Conservation (phyloP, 495 filamentous ascomycete species). For the Talaromyces liani region DNA sequence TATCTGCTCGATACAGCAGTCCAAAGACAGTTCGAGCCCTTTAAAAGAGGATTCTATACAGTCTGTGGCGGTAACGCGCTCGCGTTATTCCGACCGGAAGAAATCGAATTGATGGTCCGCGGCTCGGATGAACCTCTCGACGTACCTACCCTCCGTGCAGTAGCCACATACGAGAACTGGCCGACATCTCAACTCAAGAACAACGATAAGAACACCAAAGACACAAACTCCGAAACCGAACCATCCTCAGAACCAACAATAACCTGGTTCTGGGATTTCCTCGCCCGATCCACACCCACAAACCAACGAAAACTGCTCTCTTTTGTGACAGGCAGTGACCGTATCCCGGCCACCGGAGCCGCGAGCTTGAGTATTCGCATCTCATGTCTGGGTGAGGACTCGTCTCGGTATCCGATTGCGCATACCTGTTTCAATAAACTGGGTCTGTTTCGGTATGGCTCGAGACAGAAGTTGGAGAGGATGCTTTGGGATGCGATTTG, state of each 20-base stretch:
- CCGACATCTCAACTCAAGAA: conserved; percentile 4
- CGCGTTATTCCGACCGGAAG: conserved; percentile 85
- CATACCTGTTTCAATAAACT: conserved; percentile 90
- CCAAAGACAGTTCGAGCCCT: conserved; percentile 82
- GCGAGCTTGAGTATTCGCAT: conserved; percentile 72
- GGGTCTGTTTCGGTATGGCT: conserved; percentile 64
- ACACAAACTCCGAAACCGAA: not conserved
- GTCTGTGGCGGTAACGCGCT: conserved; percentile 88
- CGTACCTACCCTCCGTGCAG: conserved; percentile 65
- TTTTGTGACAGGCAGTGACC: conserved; percentile 91
- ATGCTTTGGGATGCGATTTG: conserved; percentile 80
- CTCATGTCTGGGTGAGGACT: conserved; percentile 67
- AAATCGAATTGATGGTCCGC: conserved; percentile 83
- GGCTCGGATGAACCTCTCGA: conserved; percentile 85
- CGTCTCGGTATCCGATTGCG: conserved; percentile 70
- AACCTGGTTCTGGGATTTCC: conserved; percentile 85
- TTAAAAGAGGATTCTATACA: conserved; percentile 91
- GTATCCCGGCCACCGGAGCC: conserved; percentile 86
- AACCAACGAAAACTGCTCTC: conserved; percentile 73
- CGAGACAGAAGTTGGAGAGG: conserved; percentile 55
- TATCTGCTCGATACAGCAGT: conserved; percentile 77
- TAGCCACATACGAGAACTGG: conserved; percentile 83
- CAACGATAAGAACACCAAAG: not conserved
- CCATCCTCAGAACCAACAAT: conserved; percentile 51
- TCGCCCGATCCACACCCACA: conserved; percentile 53